These are phyloP conservation scores for Candida ovalis DNA, from an alignment of 805 yeast genomes.

Conservation along the genomic window DNA sequence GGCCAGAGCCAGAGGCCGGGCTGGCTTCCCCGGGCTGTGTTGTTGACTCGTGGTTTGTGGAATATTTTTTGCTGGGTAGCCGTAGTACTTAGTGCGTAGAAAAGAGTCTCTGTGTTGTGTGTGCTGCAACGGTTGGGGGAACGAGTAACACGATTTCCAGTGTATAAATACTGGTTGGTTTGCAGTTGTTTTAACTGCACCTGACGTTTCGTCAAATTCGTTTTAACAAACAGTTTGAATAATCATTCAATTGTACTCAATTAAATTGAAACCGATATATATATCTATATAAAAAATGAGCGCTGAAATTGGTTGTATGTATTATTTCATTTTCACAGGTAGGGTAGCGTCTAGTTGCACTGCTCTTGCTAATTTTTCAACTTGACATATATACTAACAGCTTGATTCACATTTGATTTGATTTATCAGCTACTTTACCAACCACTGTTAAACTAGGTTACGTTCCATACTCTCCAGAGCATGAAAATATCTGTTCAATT, in stretches of 20 bases:
- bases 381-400: neutral
- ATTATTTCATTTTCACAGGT: too few relatives aligned
- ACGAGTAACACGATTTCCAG: too few relatives aligned
- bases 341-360: too few relatives aligned
- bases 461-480: slow-evolving; percentile 38
- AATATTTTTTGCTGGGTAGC: too few relatives aligned
- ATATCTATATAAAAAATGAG: neutral
- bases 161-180: neutral
- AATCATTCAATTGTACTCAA: neutral
- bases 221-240: neutral
- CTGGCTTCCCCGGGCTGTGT: too few relatives aligned
- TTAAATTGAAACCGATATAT: neutral
- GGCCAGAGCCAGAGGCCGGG: too few relatives aligned
- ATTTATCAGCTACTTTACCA: slow-evolving; percentile 26
- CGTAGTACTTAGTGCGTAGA: too few relatives aligned
- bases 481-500: slow-evolving; percentile 37
- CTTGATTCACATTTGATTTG: neutral
- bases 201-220: too few relatives aligned
- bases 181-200: neutral
- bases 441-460: slow-evolving; percentile 34
- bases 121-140: too few relatives aligned
- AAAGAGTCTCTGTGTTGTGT: too few relatives aligned
- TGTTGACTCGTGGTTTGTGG: too few relatives aligned
- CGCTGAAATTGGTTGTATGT: neutral
- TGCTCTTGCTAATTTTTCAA: too few relatives aligned